Percentiles rank a stretch among this genome's conserved stretches.
These are phyloP conservation scores for Salvia miltiorrhiza DNA, from an alignment of 257 asterid genomes.

Conservation along the genomic window DNA sequence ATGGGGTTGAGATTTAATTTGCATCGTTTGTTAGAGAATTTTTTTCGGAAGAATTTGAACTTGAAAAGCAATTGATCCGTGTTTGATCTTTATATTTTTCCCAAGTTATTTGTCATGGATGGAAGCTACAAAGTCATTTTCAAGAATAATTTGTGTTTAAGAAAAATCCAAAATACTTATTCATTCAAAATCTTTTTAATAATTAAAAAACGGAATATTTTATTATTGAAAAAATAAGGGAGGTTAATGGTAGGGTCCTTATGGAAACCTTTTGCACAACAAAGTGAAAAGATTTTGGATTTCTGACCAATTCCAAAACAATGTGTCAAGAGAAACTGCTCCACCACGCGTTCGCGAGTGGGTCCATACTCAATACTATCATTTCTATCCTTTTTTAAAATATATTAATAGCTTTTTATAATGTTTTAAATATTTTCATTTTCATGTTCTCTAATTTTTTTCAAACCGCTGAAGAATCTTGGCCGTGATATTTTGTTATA, in stretches of 20 bases:
- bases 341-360: conserved; percentile 57
- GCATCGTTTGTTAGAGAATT: not conserved
- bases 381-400: conserved; percentile 5
- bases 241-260: conserved; percentile 44
- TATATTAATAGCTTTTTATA: not conserved
- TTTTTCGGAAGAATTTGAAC: no score
- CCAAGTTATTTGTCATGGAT: conserved; percentile 10
- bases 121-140: conserved; percentile 39
- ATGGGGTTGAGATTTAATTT: not conserved
- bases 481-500: no score
- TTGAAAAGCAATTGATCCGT: not conserved
- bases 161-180: conserved; percentile 13
- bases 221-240: not conserved
- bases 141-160: conserved; percentile 19
- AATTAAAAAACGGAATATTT: not conserved
- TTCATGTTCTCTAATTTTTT: no score
- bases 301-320: conserved; percentile 35
- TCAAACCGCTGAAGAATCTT: no score
- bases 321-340: conserved; percentile 29
- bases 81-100: not conserved
- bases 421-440: not conserved
- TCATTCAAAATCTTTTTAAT: not conserved
- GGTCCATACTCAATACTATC: conserved; percentile 25
- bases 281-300: conserved; percentile 35
- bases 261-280: conserved; percentile 44